phyloP scores from a whole-genome alignment of 306 rosid species.

The Hylodesmum podocarpum region DNA sequence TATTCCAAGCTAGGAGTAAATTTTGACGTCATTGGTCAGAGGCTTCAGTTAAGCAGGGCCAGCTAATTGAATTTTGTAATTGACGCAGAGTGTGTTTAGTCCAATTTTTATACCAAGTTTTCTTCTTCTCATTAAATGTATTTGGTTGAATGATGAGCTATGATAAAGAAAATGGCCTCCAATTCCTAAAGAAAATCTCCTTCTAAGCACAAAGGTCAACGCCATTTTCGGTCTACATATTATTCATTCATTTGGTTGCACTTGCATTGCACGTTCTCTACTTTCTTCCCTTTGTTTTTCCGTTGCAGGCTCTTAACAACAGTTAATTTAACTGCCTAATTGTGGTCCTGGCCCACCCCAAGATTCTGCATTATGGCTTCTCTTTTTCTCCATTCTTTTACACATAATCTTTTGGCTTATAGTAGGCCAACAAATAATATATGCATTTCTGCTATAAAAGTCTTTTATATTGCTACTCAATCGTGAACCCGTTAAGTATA shows the following conservation, averaged over 20 bases:
- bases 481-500: no score
- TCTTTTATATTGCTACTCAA: no score
- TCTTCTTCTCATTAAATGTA: conserved; percentile 35
- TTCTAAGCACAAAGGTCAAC: conserved; percentile 63
- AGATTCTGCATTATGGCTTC: conserved; percentile 46
- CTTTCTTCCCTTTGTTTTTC: conserved; percentile 10
- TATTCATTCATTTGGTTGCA: conserved; percentile 35
- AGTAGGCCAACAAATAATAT: background rate
- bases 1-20: background rate
- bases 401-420: conserved; percentile 36
- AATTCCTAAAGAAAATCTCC: conserved; percentile 29
- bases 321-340: conserved; percentile 47
- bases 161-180: conserved; percentile 32
- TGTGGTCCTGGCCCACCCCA: conserved; percentile 46
- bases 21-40: background rate
- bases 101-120: conserved; percentile 9
- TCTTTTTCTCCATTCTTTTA: conserved; percentile 36
- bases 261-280: conserved; percentile 52
- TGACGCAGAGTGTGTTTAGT: background rate
- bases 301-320: conserved; percentile 34
- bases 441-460: no score
- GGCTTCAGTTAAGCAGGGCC: background rate
- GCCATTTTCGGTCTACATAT: conserved; percentile 20
- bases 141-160: conserved; percentile 36
- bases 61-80: background rate